These are phyloP conservation scores for Fraxinus ornus DNA, from an alignment of 305 asterid genomes.

Conservation along the genomic window DNA sequence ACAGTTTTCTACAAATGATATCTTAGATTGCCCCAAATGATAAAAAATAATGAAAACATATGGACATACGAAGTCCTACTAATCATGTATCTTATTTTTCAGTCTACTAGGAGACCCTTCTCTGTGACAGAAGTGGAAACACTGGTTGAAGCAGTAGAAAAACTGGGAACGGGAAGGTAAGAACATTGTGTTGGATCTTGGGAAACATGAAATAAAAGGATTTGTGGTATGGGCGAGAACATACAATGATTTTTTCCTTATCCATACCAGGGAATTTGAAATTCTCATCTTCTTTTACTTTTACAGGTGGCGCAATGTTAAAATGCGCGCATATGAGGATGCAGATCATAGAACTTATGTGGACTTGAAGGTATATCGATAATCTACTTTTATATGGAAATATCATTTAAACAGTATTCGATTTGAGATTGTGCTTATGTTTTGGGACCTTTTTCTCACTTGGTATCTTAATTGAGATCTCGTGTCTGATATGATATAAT, in stretches of 20 bases:
- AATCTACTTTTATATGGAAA: conserved; percentile 2
- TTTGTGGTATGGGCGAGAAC: background rate
- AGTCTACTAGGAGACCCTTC: conserved; percentile 53
- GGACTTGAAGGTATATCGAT: conserved; percentile 69
- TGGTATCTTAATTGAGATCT: background rate
- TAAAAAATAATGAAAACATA: background rate
- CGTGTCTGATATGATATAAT: background rate
- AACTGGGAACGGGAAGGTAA: conserved; percentile 90
- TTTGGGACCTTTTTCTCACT: background rate
- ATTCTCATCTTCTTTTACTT: conserved; percentile 9
- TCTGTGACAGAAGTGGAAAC: conserved; percentile 90
- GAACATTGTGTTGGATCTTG: background rate
- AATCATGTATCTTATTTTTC: conserved; percentile 15
- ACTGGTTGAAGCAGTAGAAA: conserved; percentile 88
- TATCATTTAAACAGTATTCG: conserved; percentile 1
- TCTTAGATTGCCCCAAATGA: background rate
- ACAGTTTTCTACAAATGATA: background rate
- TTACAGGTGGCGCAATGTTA: conserved; percentile 96
- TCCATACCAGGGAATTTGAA: background rate
- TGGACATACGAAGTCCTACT: background rate
- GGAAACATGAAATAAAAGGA: background rate
- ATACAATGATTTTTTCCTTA: background rate
- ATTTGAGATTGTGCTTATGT: background rate
- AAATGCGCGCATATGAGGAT: conserved; percentile 79
- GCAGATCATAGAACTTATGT: conserved; percentile 95